These are phyloP conservation scores for Mrakia gelida DNA, from an alignment of 768 basidiomycete species.

Conservation along the genomic window DNA sequence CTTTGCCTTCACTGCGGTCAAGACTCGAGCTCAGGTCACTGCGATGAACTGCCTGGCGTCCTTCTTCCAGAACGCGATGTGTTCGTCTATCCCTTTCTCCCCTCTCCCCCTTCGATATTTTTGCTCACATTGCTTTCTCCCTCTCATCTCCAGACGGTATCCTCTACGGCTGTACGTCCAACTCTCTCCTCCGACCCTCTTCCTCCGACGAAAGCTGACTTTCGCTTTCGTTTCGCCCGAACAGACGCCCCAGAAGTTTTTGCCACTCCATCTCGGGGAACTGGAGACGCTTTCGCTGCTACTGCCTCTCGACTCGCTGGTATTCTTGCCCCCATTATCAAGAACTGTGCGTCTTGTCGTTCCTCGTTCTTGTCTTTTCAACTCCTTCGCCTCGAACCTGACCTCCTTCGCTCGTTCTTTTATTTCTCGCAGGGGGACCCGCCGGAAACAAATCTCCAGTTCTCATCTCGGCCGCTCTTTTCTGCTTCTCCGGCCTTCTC, in stretches of 20 bases:
- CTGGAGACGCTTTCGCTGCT: constrained; percentile 53
- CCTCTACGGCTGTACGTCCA: background rate
- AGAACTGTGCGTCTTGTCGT: background rate
- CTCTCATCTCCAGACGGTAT: background rate
- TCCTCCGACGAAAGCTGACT: no score
- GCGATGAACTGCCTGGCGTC: constrained; percentile 52
- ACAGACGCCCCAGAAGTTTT: constrained; percentile 46
- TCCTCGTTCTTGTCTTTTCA: background rate
- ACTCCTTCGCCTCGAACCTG: background rate
- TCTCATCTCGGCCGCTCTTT: no score
- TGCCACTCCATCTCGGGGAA: constrained; percentile 57
- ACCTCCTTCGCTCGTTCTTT: background rate
- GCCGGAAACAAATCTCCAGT: no score
- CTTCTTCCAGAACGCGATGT: constrained; percentile 40
- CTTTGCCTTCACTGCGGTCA: constrained; percentile 55
- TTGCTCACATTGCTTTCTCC: background rate
- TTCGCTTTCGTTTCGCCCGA: background rate
- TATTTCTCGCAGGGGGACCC: no score
- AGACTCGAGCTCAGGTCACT: constrained; percentile 46
- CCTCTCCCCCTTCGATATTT: constrained; percentile 26
- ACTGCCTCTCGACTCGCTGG: constrained; percentile 54
- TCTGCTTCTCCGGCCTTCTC: no score
- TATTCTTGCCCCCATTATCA: constrained; percentile 49
- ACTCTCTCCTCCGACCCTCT: background rate
- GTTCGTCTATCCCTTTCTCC: constrained; percentile 41